phyloP scores from a whole-genome alignment of 805 yeast genomes.

The Saturnispora zaruensis region DNA sequence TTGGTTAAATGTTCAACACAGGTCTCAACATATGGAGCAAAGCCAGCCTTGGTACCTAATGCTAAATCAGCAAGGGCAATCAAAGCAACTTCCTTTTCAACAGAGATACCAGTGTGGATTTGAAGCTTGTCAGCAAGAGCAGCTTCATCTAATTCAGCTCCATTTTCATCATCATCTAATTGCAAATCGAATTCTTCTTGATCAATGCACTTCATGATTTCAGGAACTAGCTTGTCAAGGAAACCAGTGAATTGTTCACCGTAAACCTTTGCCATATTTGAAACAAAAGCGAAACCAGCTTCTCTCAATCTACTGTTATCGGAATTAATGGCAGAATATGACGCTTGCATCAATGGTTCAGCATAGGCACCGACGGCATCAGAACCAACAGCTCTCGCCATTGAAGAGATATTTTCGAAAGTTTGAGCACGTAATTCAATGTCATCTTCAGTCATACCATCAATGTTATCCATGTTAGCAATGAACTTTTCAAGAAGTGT shows the following conservation, averaged over 20 bases:
- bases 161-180: conserved; percentile 39
- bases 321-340: conserved; percentile 67
- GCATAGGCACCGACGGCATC: conserved; percentile 81
- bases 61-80: conserved; percentile 87
- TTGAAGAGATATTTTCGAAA: conserved; percentile 85
- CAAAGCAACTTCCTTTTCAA: conserved; percentile 93
- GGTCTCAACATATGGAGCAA: conserved; percentile 68
- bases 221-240: conserved; percentile 75
- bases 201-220: conserved; percentile 70
- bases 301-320: conserved; percentile 84
- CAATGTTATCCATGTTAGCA: conserved; percentile 52
- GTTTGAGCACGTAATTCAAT: conserved; percentile 87
- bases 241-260: conserved; percentile 84
- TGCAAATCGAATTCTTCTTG: conserved; percentile 77
- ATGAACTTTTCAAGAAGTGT: conserved; percentile 76
- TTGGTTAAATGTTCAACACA: conserved; percentile 55
- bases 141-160: conserved; percentile 44
- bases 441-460: conserved; percentile 80
- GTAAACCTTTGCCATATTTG: conserved; percentile 91
- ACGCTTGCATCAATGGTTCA: conserved; percentile 80
- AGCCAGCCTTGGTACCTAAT: conserved; percentile 72
- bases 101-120: conserved; percentile 90
- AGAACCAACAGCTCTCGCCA: conserved; percentile 95
- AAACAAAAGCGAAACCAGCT: conserved; percentile 86
- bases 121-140: conserved; percentile 65